Conservation (phyloP, 2,329 filamentous ascomycete genomes). For the Coleophoma crateriformis region DNA sequence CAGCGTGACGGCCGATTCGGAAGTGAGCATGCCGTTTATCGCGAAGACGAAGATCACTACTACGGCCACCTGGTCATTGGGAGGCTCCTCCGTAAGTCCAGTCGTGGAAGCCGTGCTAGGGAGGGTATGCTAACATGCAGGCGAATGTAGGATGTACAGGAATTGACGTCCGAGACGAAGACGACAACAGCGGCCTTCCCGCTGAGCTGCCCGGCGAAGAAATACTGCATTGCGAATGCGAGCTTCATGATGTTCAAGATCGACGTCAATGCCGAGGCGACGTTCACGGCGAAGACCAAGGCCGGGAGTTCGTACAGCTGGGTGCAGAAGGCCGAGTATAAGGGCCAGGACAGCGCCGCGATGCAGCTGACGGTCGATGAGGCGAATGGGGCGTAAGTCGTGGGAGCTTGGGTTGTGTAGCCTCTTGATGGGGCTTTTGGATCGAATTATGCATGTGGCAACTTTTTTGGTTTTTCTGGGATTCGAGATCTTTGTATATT, state of each 20-base stretch:
- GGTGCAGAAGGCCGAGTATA: not conserved
- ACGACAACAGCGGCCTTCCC: not conserved
- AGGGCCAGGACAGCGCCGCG: not conserved
- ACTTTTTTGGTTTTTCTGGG: no score
- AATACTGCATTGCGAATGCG: not conserved
- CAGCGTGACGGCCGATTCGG: not conserved
- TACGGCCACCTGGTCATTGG: not conserved
- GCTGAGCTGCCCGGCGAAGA: not conserved
- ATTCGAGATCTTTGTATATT: no score
- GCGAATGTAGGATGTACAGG: not conserved
- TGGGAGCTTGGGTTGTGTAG: no score
- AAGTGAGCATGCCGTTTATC: not conserved
- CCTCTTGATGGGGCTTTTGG: no score
- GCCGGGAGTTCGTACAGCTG: not conserved
- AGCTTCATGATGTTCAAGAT: not conserved
- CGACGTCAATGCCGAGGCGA: not conserved
- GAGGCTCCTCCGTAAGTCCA: not conserved
- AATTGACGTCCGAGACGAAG: not conserved
- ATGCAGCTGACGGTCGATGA: slow-evolving; percentile 1
- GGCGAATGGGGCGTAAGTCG: not conserved
- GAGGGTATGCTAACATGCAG: not conserved
- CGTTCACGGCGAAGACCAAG: not conserved
- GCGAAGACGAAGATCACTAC: not conserved
- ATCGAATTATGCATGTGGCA: no score
- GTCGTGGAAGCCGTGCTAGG: not conserved